Evolutionary conservation across 805 yeast genomes (phyloP).

Genomic region (Yarrowia yakushimensis): DNA sequence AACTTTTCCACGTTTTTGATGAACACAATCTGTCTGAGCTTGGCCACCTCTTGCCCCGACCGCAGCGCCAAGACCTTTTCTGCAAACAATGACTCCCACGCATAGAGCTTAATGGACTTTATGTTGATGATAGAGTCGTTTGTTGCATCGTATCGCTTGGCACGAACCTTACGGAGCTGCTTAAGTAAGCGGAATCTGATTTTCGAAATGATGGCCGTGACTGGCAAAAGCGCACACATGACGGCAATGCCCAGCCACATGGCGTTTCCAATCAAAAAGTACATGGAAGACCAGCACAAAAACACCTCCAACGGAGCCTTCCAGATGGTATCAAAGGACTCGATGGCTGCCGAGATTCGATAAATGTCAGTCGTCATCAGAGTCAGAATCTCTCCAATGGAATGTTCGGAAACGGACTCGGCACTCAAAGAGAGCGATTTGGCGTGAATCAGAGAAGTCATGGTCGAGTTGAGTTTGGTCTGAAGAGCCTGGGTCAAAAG

Average conservation of each 20-base stretch:
- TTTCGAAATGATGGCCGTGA: slow-evolving; percentile 66
- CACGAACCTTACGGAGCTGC: slow-evolving; percentile 80
- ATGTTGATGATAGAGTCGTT: slow-evolving; percentile 84
- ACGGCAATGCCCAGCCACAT: slow-evolving; percentile 91
- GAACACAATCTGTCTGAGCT: slow-evolving; percentile 68
- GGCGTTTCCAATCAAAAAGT: slow-evolving; percentile 71
- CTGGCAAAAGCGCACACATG: slow-evolving; percentile 72
- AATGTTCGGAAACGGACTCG: slow-evolving; percentile 58
- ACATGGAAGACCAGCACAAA: slow-evolving; percentile 68
- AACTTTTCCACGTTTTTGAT: slow-evolving; percentile 67
- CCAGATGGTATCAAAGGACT: slow-evolving; percentile 77
- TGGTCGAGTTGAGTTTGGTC: slow-evolving; percentile 55
- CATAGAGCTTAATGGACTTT: slow-evolving; percentile 86
- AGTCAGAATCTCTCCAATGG: slow-evolving; percentile 91
- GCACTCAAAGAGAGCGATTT: slow-evolving; percentile 68
- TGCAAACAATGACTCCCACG: slow-evolving; percentile 89
- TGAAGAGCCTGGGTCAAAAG: slow-evolving; percentile 70
- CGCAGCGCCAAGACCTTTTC: slow-evolving; percentile 72
- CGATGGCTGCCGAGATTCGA: slow-evolving; percentile 77
- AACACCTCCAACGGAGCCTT: slow-evolving; percentile 88
- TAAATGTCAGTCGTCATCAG: slow-evolving; percentile 92
- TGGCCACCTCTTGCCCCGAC: slow-evolving; percentile 78
- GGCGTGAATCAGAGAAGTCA: slow-evolving; percentile 64
- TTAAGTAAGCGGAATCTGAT: slow-evolving; percentile 43
- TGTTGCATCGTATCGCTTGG: slow-evolving; percentile 82